Evolutionary conservation across 352 stramenopile genomes (phyloP).

Genomic region (Blastocystis sp.): DNA sequence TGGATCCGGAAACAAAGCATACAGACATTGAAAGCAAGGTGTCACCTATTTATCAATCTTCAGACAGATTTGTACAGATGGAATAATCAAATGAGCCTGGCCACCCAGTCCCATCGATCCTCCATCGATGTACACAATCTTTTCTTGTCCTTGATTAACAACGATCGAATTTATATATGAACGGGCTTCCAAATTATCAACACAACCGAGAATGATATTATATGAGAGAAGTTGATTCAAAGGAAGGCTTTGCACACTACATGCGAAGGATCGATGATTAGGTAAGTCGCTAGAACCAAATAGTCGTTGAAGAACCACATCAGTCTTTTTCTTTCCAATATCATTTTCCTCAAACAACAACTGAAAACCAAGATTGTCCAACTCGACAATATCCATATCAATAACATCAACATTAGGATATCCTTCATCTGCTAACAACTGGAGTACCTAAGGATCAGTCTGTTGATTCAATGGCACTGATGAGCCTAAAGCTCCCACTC

Average conservation of each 20-base stretch:
- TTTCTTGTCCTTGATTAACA: background rate
- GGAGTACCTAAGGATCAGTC: background rate
- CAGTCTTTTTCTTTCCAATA: background rate
- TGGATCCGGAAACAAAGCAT: background rate
- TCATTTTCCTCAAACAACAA: background rate
- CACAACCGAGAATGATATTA: constrained; percentile 17
- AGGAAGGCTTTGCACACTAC: background rate
- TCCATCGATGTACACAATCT: constrained; percentile 47
- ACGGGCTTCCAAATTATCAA: constrained; percentile 14
- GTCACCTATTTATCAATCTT: background rate
- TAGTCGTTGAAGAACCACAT: background rate
- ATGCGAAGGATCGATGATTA: background rate
- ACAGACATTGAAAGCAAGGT: constrained; percentile 48
- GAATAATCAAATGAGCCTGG: constrained; percentile 29
- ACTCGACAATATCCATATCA: constrained; percentile 44
- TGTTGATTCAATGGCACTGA: background rate
- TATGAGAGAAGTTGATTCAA: background rate
- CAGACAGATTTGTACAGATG: background rate
- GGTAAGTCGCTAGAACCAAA: background rate
- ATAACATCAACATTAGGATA: background rate
- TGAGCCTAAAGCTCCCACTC: constrained; percentile 9
- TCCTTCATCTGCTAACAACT: background rate
- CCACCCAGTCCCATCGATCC: constrained; percentile 31
- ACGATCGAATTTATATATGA: background rate
- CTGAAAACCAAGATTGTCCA: background rate